A percentile compares a stretch with the other conserved stretches of the same genome.
Evolutionary conservation across 257 asterid species (phyloP).

Genomic region (Datura wrightii): DNA sequence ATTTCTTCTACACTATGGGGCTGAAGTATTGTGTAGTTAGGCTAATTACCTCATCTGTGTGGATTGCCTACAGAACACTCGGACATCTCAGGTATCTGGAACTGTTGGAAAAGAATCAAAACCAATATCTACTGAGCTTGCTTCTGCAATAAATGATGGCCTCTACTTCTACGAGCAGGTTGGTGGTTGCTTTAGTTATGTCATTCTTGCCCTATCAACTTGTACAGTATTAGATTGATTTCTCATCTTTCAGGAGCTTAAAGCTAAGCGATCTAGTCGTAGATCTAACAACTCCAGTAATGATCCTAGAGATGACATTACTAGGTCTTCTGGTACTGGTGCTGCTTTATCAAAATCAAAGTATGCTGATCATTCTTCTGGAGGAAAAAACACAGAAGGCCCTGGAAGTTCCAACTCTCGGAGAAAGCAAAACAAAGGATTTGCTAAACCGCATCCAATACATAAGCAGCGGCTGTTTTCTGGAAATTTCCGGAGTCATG

Average conservation of each 20-base stretch:
- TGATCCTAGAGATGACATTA: slow-evolving; percentile 55
- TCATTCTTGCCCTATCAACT: slow-evolving; percentile 15
- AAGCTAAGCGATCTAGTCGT: slow-evolving; percentile 54
- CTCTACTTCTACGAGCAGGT: slow-evolving; percentile 97
- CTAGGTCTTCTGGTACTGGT: slow-evolving; percentile 48
- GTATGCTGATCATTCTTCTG: slow-evolving; percentile 55
- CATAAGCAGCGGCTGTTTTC: slow-evolving; percentile 69
- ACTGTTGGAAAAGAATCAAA: slow-evolving; percentile 49
- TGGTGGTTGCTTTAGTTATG: slow-evolving; percentile 34
- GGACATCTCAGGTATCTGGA: slow-evolving; percentile 48
- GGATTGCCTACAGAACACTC: slow-evolving; percentile 58
- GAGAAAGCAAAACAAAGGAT: slow-evolving; percentile 66
- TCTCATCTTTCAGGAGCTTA: slow-evolving; percentile 68
- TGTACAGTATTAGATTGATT: slow-evolving; percentile 2
- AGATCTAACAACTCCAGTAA: slow-evolving; percentile 46
- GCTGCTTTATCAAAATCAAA: slow-evolving; percentile 50
- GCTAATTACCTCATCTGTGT: background rate
- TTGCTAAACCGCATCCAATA: slow-evolving; percentile 62
- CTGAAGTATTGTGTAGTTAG: background rate
- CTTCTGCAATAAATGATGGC: slow-evolving; percentile 86
- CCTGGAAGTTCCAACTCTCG: slow-evolving; percentile 55
- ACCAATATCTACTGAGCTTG: slow-evolving; percentile 75
- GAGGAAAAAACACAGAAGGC: slow-evolving; percentile 55
- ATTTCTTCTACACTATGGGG: background rate
- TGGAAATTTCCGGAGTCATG: slow-evolving; percentile 58